Base-by-base conservation (phyloP, 371 early-diverging fungal species). In the Apophysomyces ossiformis region DNA sequence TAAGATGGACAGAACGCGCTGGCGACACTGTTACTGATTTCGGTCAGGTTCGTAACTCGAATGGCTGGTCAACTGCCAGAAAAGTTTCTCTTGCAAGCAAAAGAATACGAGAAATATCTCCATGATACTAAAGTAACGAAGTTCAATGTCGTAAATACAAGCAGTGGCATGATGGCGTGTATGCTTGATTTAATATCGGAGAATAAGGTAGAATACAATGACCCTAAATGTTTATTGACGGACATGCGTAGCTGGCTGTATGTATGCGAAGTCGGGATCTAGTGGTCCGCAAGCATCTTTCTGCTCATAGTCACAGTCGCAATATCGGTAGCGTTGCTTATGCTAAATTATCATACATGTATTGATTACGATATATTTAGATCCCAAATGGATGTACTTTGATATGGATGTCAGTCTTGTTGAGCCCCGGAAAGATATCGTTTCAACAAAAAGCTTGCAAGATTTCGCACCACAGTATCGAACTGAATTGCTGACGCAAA, bases 81-180 rank as follows among this genome's bases (percentile, higher is more conserved):
- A 9, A 46, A 72, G 7, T 18, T 81, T 7, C 63, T 64, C 58
- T 7, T 37, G 8, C 78, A 81, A 68, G 81, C 81, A 11, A 58
- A 37, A 54, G 64, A 64, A 38, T 76, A 69, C 57, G 67, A 74
- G 35, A 65, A 58, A 38, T 69, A 64, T 58, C 62, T 78, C 6
- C 18, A n/a, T 11, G 37, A 58, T 8, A 57, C 36, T 21, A 26
- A 50, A 5, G 35, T 57, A 41, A 18, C 47, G 11, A 13, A 45
- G 4, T 57, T 72, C 21, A 32, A 47, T 46, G 43, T 71, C 0
- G 54, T 46, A 1, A 32, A 37, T 9, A 39, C 65, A 7, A 72
- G 69, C 63, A 69, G 73, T 67, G 81, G 78, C 37, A 72, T 74
- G 68, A 74, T 77, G 78, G 74, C 68, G 1, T 74, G 76, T 50